Evolutionary conservation across 805 yeast genomes (phyloP), one percentile per base, ranked within the genome.

Genomic region (Komagataella phaffii): DNA sequence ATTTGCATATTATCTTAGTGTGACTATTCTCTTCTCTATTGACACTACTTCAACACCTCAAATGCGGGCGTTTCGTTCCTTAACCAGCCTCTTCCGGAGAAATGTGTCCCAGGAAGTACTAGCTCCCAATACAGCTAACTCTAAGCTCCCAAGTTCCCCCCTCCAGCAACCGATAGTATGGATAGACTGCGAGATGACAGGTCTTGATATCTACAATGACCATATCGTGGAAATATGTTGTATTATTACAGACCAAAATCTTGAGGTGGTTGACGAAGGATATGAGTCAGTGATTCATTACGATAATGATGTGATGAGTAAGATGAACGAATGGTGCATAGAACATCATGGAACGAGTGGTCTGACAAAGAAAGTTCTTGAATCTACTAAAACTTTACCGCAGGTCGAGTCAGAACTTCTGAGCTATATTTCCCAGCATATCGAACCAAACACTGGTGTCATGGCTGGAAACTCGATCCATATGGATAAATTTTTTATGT

Each of bases 171-270:
- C 71, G 1, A 72, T 91, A 17, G 95, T 93, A 3, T 93, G 99
- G 99, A 75, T 93, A 17, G 99, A 93, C 68, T 93, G 98, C 67
- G 99, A 93, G 64, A 93, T 93, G 99, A 93, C 99, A 0, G 99
- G 99, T 0, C 69, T 93, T 45, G 85, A 91, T 58, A 80, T 82
- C n/a, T 65, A 68, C 49, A 72, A 74, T n/a, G 98, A 93, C 63
- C 80, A 77, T 53, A 90, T 93, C 58, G 86, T 93, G 54, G 99
- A 93, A 66, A 82, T 93, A 24, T 88, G 96, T 63, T 89, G 96
- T 63, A 70, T 91, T 45, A 73, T 93, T 48, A 93, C 99, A 1
- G 96, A 91, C 61, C 88, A 86, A 7, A 69, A 88, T 53, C 73
- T 93, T 54, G 78, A 85, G 51, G 59, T 87, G 3, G 68, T 88